Conservation (phyloP, 2,329 filamentous ascomycete genomes). For the Fusarium nanum region DNA sequence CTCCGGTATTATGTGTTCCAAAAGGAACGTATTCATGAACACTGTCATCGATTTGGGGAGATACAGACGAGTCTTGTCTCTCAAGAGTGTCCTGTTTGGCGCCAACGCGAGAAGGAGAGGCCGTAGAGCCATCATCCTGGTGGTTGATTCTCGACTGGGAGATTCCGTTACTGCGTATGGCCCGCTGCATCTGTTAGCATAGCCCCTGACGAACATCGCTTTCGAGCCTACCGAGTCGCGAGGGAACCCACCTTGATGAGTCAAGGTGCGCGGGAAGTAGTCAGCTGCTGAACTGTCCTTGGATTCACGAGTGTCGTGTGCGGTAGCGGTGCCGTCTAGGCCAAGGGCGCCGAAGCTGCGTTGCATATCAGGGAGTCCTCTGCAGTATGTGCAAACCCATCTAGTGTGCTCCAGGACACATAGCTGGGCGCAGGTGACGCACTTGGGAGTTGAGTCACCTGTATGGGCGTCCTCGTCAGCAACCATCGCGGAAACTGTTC, state of each 20-base stretch:
- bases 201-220: neutral
- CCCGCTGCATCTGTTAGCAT: slow-evolving; percentile 12
- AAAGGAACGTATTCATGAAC: slow-evolving; percentile 7
- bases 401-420: neutral
- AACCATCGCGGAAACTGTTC: neutral
- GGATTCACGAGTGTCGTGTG: neutral
- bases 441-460: neutral
- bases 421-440: neutral
- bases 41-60: neutral
- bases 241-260: neutral
- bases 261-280: neutral
- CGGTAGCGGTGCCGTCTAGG: neutral
- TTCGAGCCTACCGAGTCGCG: neutral
- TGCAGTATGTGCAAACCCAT: neutral
- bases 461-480: neutral
- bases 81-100: neutral
- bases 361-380: neutral
- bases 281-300: neutral
- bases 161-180: neutral
- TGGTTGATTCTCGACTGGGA: neutral
- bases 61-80: neutral
- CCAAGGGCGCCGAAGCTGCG: neutral
- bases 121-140: neutral
- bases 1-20: too few species aligned
- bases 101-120: neutral